Percentiles rank a stretch among this genome's conserved stretches.
These are phyloP conservation scores for Castanopsis chinensis DNA, from an alignment of 306 rosid species.

Conservation along the genomic window DNA sequence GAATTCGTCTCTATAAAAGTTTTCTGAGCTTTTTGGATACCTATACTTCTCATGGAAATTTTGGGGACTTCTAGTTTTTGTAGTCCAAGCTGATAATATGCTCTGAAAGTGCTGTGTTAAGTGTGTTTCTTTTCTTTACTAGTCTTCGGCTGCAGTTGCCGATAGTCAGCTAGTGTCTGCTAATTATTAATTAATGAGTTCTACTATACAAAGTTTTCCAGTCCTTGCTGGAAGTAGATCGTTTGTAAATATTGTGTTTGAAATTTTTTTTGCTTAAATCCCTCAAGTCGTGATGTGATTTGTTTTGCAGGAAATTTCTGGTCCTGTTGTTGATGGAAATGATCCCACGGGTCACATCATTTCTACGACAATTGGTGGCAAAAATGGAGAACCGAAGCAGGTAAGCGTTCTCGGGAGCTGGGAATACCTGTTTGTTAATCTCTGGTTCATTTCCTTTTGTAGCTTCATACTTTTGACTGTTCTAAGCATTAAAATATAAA, in stretches of 20 bases:
- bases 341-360: conserved; percentile 94
- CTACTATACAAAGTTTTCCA: not conserved
- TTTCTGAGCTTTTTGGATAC: not conserved
- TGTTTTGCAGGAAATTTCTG: conserved; percentile 71
- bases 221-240: not conserved
- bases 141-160: not conserved
- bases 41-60: not conserved
- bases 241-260: not conserved
- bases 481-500: not conserved
- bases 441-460: not conserved
- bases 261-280: not conserved
- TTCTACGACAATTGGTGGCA: conserved; percentile 93
- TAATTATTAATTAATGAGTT: not conserved
- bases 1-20: not conserved
- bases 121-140: not conserved
- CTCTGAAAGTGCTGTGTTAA: not conserved
- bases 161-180: no score
- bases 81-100: not conserved
- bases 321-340: conserved; percentile 70
- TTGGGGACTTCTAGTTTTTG: not conserved
- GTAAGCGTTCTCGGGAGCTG: conserved; percentile 34
- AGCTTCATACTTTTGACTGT: conserved; percentile 11
- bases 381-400: conserved; percentile 97
- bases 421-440: not conserved
- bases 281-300: conserved; percentile 7